These are phyloP conservation scores for Claviceps purpurea DNA, from an alignment of 2,329 filamentous ascomycete species.

Conservation along the genomic window DNA sequence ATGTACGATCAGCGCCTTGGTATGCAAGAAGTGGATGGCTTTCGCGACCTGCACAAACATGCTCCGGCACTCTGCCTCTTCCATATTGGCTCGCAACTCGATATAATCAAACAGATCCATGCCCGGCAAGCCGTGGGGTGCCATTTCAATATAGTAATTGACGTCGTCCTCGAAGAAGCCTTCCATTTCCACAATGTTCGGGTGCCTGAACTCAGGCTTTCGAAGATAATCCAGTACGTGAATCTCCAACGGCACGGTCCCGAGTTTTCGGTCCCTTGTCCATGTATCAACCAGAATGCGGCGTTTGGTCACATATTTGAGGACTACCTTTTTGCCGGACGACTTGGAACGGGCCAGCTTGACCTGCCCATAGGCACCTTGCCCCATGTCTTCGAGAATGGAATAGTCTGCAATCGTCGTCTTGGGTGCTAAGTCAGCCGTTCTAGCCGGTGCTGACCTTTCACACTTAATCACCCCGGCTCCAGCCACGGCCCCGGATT, in stretches of 20 bases:
- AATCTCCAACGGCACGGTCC: constrained; percentile 92
- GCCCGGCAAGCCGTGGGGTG: constrained; percentile 83
- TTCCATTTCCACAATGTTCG: constrained; percentile 61
- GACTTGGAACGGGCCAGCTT: constrained; percentile 84
- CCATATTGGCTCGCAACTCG: constrained; percentile 90
- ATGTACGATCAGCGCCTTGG: constrained; percentile 81
- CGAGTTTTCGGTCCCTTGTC: constrained; percentile 84
- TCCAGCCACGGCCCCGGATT: constrained; percentile 10
- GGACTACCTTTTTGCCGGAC: constrained; percentile 69
- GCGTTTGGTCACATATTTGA: constrained; percentile 96
- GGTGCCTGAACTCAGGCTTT: constrained; percentile 52
- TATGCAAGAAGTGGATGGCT: constrained; percentile 84
- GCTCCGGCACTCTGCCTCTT: constrained; percentile 81
- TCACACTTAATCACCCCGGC: constrained; percentile 15
- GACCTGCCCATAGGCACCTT: constrained; percentile 94
- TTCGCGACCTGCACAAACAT: constrained; percentile 90
- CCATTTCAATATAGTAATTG: constrained; percentile 99
- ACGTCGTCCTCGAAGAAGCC: constrained; percentile 66
- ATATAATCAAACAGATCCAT: constrained; percentile 99
- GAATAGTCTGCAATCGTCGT: constrained; percentile 82
- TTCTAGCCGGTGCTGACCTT: constrained; percentile 21
- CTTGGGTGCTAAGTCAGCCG: constrained; percentile 38
- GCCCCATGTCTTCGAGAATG: constrained; percentile 95
- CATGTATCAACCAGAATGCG: constrained; percentile 96
- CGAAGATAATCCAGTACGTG: constrained; percentile 91